phyloP scores from a whole-genome alignment of 2,329 filamentous ascomycete species.

The Sporothrix pallida region DNA sequence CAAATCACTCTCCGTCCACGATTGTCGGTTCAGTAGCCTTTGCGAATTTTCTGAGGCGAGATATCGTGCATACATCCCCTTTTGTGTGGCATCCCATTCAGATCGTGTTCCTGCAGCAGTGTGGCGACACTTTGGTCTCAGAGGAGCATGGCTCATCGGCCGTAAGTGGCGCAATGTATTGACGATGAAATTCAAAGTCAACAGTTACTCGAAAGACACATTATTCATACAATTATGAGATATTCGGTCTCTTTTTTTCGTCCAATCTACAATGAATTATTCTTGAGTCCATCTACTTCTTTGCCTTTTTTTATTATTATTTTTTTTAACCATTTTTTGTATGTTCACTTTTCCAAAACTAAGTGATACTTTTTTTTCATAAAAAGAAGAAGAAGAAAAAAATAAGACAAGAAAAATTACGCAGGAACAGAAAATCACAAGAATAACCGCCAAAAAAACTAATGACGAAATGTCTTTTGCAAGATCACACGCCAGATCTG shows the following conservation, averaged over 20 bases:
- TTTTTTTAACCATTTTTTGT: neutral
- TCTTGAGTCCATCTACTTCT: no score
- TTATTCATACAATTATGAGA: no score
- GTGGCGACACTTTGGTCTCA: conserved; percentile 4
- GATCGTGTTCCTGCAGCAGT: conserved; percentile 22
- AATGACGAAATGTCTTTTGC: no score
- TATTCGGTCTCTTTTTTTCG: no score
- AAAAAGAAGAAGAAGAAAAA: neutral
- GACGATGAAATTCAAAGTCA: no score
- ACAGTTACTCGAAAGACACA: neutral
- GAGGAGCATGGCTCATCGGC: neutral
- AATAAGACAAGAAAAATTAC: neutral
- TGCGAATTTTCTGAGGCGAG: neutral
- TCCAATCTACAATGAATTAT: no score
- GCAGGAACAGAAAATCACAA: neutral
- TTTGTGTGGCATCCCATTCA: neutral
- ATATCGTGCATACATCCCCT: neutral
- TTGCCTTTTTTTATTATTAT: no score
- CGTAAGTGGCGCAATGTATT: neutral
- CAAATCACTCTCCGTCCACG: neutral
- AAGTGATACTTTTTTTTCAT: neutral
- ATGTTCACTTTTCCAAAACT: neutral
- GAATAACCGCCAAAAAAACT: neutral
- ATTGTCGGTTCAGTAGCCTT: neutral
- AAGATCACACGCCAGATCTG: no score